phyloP scores from a whole-genome alignment of 2,329 filamentous ascomycete species.

The Septoria linicola region DNA sequence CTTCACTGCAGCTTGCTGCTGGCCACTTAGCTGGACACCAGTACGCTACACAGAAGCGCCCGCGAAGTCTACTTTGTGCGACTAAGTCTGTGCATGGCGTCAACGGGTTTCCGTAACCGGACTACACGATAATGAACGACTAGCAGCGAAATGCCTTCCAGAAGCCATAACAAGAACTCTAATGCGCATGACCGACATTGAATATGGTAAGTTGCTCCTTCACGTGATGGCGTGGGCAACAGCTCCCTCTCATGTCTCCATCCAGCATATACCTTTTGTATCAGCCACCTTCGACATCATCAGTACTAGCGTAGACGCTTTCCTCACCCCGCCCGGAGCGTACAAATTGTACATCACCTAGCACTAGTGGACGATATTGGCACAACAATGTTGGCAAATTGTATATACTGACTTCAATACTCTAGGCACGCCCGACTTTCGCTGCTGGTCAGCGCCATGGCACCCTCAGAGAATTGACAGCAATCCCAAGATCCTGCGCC shows the following conservation, averaged over 20 bases:
- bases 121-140: conserved; percentile 35
- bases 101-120: background rate
- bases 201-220: conserved; percentile 32
- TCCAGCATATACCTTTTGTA: too few relatives aligned
- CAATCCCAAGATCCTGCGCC: conserved; percentile 55
- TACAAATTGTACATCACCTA: too few relatives aligned
- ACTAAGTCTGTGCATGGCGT: conserved; percentile 3
- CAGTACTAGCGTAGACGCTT: too few relatives aligned
- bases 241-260: too few relatives aligned
- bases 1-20: too few relatives aligned
- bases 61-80: too few relatives aligned
- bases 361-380: too few relatives aligned
- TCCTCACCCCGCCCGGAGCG: too few relatives aligned
- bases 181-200: conserved; percentile 37
- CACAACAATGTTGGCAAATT: background rate
- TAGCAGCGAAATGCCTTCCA: conserved; percentile 43
- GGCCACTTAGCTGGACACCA: too few relatives aligned
- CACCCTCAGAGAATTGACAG: conserved; percentile 54
- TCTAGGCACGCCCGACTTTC: conserved; percentile 34
- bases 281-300: too few relatives aligned
- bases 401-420: conserved; percentile 15
- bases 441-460: conserved; percentile 40
- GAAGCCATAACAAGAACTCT: conserved; percentile 36
- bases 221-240: background rate
- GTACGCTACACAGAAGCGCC: too few relatives aligned